These are phyloP conservation scores for Verticillium dahliae DNA, from an alignment of 2,329 filamentous ascomycete species.

Conservation along the genomic window DNA sequence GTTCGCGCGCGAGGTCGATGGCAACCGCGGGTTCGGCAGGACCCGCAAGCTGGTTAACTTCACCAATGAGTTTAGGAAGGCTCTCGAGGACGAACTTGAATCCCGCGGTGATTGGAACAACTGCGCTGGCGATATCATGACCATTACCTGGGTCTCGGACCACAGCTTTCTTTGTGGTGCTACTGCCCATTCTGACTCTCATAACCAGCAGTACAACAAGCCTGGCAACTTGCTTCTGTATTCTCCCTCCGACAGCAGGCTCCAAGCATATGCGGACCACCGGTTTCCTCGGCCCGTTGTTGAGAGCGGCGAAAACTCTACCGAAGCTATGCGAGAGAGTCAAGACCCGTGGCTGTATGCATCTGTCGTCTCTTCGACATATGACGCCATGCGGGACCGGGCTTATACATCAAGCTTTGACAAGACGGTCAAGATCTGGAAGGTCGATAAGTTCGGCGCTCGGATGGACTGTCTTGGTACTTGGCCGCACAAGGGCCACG, in stretches of 20 bases:
- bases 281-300: conserved; percentile 48
- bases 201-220: conserved; percentile 62
- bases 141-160: conserved; percentile 50
- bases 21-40: conserved; percentile 34
- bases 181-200: conserved; percentile 53
- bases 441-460: conserved; percentile 25
- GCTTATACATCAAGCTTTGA: conserved; percentile 59
- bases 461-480: conserved; percentile 39
- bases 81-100: conserved; percentile 44
- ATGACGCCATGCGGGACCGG: conserved; percentile 34
- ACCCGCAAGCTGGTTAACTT: conserved; percentile 37
- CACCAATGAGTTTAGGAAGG: conserved; percentile 33
- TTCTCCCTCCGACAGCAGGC: conserved; percentile 33
- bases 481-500: conserved; percentile 51
- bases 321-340: conserved; percentile 48
- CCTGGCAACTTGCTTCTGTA: conserved; percentile 55
- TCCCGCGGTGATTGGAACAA: conserved; percentile 50
- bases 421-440: conserved; percentile 55
- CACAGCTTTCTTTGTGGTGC: conserved; percentile 55
- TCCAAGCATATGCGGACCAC: conserved; percentile 50
- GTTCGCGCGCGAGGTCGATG: conserved; percentile 41
- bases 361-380: conserved; percentile 56
- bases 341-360: conserved; percentile 60
- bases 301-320: conserved; percentile 46
- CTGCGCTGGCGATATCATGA: conserved; percentile 55